Evolutionary conservation across 1,284 basidiomycete genomes (phyloP), one percentile per base, ranked within the genome.

Genomic region (Flammula alnicola): DNA sequence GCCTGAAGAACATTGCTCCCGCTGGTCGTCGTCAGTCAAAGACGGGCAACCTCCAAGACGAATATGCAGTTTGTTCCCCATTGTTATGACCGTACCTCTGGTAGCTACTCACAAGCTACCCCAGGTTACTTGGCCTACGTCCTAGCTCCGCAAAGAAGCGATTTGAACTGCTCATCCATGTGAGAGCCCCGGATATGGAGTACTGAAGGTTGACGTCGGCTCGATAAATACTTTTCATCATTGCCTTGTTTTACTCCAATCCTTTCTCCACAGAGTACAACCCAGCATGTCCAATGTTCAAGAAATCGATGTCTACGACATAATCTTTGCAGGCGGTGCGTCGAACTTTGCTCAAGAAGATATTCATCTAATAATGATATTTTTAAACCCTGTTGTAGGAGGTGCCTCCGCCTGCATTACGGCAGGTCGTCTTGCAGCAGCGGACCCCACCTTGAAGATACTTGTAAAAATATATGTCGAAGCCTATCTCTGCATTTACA

Each of bases 271-370:
- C 22, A 22, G n/a, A n/a, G n/a, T n/a, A n/a, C 27, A 14, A 20
- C 37, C 32, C 17, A 33, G 14, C 10, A 56, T 52, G 52, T 14
- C 41, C 3, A 36, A 43, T 25, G 12, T 42, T 17, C 44, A 16
- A 33, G 26, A 40, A 32, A 30, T 25, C 11, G 36, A 44, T 12
- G 38, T 41, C 9, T 78, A 70, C 56, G 77, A 78, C 53, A 73
- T 79, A 22, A 72, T 78, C 40, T 73, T 79, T 51, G 78, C 73
- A 17, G 78, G 78, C 54, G 78, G 78, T 72, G 40, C 10, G 49
- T 30, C n/a, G 7, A 4, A 29, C 12, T 0, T 5, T 12, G 35
- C 11, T 2, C 17, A n/a, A 3, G 20, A 27, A 26, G 17, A 30
- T 19, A 39, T 17, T 25, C 22, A 7, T 17, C 41, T 27, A 17